Conservation (phyloP, 192 early-diverging fungal genomes). For the Coemansia sp. region DNA sequence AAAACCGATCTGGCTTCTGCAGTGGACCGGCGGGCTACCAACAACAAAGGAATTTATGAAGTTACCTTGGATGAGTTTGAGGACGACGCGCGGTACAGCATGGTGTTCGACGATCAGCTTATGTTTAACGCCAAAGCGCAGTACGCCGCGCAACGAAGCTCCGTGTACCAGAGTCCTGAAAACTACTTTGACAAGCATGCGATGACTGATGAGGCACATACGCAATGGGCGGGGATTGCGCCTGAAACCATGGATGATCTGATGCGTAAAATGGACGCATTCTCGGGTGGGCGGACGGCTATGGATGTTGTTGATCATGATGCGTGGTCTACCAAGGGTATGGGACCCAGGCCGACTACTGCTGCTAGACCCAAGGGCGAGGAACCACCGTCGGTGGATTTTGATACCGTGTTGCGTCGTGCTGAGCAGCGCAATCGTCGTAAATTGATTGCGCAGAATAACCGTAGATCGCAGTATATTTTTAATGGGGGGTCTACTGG, state of each 20-base stretch:
- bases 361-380: not conserved
- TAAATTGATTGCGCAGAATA: constrained; percentile 50
- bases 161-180: constrained; percentile 45
- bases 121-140: constrained; percentile 48
- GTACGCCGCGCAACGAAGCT: constrained; percentile 49
- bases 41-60: constrained; percentile 26
- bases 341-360: not conserved
- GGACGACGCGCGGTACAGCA: constrained; percentile 36
- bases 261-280: constrained; percentile 20
- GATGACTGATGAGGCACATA: constrained; percentile 10
- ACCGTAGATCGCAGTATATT: constrained; percentile 50
- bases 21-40: constrained; percentile 4
- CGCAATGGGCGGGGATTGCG: constrained; percentile 17
- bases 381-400: constrained; percentile 13
- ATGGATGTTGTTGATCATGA: not conserved
- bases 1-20: not conserved
- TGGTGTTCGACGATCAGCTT: constrained; percentile 41
- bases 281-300: not conserved
- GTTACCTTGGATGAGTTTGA: constrained; percentile 54
- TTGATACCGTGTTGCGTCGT: constrained; percentile 40
- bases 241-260: constrained; percentile 11
- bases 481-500: not conserved
- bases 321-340: not conserved
- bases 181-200: constrained; percentile 5
- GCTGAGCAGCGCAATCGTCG: constrained; percentile 35